Base-by-base conservation (phyloP, 495 filamentous ascomycete genomes). In the Rhypophila decipiens region DNA sequence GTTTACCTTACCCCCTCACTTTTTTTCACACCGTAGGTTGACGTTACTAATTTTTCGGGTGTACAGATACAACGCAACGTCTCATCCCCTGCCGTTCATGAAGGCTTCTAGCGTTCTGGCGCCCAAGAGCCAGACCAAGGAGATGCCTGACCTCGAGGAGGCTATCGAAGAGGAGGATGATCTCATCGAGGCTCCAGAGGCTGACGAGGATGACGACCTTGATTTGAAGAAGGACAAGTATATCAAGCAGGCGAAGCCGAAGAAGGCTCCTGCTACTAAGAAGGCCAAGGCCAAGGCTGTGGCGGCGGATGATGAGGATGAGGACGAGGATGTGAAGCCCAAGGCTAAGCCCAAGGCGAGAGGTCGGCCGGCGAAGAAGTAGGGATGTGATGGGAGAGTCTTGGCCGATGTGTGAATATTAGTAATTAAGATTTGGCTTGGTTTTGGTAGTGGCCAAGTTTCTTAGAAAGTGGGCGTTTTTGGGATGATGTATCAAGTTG, bases 161-260 rank as follows among this genome's bases (percentile, higher is more conserved):
- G 91, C 89, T 19, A 83, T 97, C 36, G 88, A 96, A 29, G 94
- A 93, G 54, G 90, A 88, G 12, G 91, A 95, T 40, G 90, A 87
- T 24, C 82, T 77, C 37, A 72, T 79, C 5, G 68, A 83, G 24
- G 77, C 80, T 24, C 75, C 76, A 9, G 79, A 82, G 12, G 75
- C 64, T 4, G 78, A 85, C 2, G 76, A 84, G 2, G 75, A 82
- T 1, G 76, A 84, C 2, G 75, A 82, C 1, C 63, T 82, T 33
- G 89, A 96, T 60, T 61, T 97, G 20, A 86, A 82, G 57, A 96
- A 93, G 63, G 94, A 97, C 63, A 97, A 96, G 62, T 96, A 95
- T 64, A 87, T 96, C 61, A 95, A 91, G 66, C 73, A 82, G 58
- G 86, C 90, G 9, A 96, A 95, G 73, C 70, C 71, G 43, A 88